Conservation (phyloP, 345 rosid species). For the Triadica sebifera region DNA sequence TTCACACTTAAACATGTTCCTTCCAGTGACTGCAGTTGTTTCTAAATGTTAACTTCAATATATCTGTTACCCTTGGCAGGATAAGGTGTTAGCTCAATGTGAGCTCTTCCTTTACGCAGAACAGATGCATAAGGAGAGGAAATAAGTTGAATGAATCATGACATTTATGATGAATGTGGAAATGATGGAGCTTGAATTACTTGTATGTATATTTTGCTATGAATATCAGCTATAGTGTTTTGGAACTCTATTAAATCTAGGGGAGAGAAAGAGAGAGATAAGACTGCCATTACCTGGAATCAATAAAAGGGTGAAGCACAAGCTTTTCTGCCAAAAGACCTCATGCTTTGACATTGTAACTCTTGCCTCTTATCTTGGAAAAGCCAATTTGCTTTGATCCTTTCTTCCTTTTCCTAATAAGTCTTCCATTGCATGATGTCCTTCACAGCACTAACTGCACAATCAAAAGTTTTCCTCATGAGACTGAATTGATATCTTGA, state of each 20-base stretch:
- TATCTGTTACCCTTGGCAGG: neutral
- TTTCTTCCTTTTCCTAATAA: neutral
- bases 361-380: neutral
- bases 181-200: neutral
- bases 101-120: neutral
- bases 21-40: neutral
- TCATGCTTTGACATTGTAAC: neutral
- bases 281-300: neutral
- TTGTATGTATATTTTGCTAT: neutral
- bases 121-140: neutral
- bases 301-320: neutral
- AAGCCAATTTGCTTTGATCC: neutral
- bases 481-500: constrained; percentile 15
- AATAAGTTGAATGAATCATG: neutral
- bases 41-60: neutral
- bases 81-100: neutral
- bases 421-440: neutral
- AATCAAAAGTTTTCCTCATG: neutral
- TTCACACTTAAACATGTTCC: neutral
- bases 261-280: neutral
- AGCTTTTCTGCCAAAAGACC: neutral
- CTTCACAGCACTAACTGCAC: neutral
- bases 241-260: neutral
- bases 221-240: neutral
- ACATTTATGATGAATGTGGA: neutral